Evolutionary conservation across 2,329 filamentous ascomycete genomes (phyloP).

Genomic region (Sclerotinia glacialis): DNA sequence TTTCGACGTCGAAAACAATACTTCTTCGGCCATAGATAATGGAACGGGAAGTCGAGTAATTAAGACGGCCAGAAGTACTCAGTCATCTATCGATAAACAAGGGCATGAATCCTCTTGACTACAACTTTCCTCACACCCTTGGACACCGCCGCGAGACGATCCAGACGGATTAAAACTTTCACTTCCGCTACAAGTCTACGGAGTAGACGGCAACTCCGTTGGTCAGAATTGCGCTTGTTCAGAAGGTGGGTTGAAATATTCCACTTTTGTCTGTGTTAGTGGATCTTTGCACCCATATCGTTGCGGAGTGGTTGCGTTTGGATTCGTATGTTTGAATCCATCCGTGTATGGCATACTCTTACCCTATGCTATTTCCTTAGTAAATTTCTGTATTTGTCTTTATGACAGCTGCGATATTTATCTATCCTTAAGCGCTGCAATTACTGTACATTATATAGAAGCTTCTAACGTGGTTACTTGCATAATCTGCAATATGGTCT

Average conservation of each 20-base stretch:
- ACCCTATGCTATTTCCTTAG: constrained; percentile 5
- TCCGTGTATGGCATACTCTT: background rate
- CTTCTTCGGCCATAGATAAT: background rate
- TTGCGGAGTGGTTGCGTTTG: background rate
- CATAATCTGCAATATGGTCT: constrained; percentile 12
- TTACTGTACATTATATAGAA: constrained; percentile 1
- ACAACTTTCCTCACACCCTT: constrained; percentile 11
- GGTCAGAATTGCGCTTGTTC: constrained; percentile 3
- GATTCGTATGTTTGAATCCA: background rate
- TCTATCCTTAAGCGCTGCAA: background rate
- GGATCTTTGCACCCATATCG: constrained; percentile 7
- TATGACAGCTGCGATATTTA: background rate
- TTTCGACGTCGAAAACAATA: background rate
- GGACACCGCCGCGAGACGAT: constrained; percentile 17
- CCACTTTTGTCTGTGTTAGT: constrained; percentile 18
- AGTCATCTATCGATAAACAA: constrained; percentile 21
- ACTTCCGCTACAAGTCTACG: constrained; percentile 16
- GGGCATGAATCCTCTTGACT: constrained; percentile 21
- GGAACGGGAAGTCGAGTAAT: background rate
- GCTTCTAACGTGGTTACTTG: constrained; percentile 4
- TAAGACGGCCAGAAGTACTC: constrained; percentile 3
- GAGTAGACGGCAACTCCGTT: constrained; percentile 1
- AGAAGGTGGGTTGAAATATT: constrained; percentile 19
- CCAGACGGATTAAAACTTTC: constrained; percentile 16
- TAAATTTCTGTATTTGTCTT: background rate